Evolutionary conservation across 148 eudicot genomes (phyloP).

Genomic region (Rhododendron williamsianum): DNA sequence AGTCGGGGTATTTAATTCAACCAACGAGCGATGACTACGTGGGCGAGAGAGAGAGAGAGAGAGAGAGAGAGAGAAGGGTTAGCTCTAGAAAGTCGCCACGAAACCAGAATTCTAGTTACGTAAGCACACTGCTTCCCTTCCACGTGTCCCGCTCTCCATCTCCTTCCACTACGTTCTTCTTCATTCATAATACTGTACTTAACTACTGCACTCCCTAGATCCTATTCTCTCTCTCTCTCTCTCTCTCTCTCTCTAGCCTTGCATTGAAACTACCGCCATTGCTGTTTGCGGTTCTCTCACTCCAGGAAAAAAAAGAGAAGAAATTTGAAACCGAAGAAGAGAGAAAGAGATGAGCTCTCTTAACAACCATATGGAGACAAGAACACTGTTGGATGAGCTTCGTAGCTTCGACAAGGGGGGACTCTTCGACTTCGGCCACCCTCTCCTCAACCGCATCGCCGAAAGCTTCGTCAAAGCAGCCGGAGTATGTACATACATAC

Average conservation of each 20-base stretch:
- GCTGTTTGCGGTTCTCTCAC: background rate
- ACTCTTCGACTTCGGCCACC: constrained; percentile 74
- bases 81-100: no score
- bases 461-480: constrained; percentile 79
- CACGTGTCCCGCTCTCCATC: background rate
- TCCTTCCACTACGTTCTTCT: background rate
- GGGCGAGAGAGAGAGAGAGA: background rate
- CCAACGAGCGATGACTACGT: background rate
- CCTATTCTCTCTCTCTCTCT: background rate
- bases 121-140: background rate
- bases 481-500: constrained; percentile 32
- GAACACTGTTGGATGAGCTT: constrained; percentile 55
- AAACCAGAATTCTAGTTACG: background rate
- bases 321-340: background rate
- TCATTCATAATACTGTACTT: no score
- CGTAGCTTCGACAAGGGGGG: constrained; percentile 49
- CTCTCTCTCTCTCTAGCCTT: no score
- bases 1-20: background rate
- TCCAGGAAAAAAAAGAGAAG: background rate
- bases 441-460: constrained; percentile 82
- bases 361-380: constrained; percentile 27
- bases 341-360: constrained; percentile 2
- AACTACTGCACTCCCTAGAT: background rate
- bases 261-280: background rate
- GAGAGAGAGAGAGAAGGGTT: background rate